Conservation (phyloP, 2,329 filamentous ascomycete genomes). For the Leptographium lundbergii region DNA sequence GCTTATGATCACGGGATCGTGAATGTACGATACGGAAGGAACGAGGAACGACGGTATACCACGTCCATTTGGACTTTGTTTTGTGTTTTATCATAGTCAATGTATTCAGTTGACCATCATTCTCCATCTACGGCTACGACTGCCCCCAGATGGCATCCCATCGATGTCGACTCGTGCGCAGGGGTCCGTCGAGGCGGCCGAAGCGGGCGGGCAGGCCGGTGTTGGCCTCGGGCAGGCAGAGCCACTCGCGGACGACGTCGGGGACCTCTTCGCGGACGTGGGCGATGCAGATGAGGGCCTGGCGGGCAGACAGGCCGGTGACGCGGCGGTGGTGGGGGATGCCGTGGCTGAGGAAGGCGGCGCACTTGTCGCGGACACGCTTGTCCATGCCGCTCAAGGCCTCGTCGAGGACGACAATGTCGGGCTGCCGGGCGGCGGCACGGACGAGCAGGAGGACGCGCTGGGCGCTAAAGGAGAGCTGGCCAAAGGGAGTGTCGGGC, state of each 20-base stretch:
- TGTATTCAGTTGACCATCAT: no score
- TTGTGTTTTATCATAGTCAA: background rate
- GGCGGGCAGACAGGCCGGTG: conserved; percentile 51
- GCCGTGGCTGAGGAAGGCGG: conserved; percentile 62
- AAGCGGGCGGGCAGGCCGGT: conserved; percentile 47
- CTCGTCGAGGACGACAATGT: conserved; percentile 77
- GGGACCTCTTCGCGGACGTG: conserved; percentile 88
- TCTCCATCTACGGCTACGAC: no score
- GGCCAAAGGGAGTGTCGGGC: conserved; percentile 59
- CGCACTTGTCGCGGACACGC: conserved; percentile 70
- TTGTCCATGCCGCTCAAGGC: conserved; percentile 80
- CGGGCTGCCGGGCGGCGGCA: conserved; percentile 66
- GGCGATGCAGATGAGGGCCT: conserved; percentile 85
- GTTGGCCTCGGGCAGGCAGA: conserved; percentile 70
- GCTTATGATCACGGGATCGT: no score
- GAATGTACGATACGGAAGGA: no score
- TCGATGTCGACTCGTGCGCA: conserved; percentile 40
- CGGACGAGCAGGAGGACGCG: conserved; percentile 75
- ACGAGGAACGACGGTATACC: no score
- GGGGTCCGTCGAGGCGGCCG: conserved; percentile 48
- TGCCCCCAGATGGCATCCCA: conserved; percentile 56
- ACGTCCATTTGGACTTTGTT: background rate
- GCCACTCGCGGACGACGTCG: conserved; percentile 67
- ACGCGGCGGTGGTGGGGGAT: conserved; percentile 25
- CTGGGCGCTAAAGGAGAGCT: conserved; percentile 69